These are phyloP conservation scores for Umbelopsis sp. DNA, from an alignment of 371 early-diverging fungal genomes.

Conservation along the genomic window DNA sequence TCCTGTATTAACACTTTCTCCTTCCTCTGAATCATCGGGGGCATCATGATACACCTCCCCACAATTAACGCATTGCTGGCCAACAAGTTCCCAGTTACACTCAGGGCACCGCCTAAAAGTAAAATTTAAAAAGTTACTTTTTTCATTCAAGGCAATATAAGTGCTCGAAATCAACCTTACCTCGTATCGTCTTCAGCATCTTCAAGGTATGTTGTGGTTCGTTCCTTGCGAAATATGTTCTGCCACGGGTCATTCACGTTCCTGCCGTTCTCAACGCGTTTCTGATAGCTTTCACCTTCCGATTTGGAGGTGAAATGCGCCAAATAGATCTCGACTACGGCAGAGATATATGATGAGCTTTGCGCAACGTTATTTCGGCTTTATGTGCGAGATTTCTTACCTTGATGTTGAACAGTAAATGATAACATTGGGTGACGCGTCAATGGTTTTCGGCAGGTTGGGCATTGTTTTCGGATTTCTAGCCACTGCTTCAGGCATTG, in stretches of 20 bases:
- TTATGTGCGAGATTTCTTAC: neutral
- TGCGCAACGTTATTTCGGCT: neutral
- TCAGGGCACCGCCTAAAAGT: neutral
- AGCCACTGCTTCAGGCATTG: slow-evolving; percentile 16
- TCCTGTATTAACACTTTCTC: slow-evolving; percentile 7
- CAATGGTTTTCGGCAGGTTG: slow-evolving; percentile 8
- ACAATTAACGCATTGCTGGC: slow-evolving; percentile 9
- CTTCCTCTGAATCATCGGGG: slow-evolving; percentile 5
- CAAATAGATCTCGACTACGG: slow-evolving; percentile 9
- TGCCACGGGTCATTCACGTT: neutral
- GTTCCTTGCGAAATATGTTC: slow-evolving; percentile 6
- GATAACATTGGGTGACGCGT: neutral
- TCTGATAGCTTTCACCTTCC: neutral
- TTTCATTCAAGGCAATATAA: neutral
- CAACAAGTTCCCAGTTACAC: slow-evolving; percentile 5
- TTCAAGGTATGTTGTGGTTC: neutral
- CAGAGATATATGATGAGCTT: neutral
- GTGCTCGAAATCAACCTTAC: neutral
- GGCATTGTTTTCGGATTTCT: slow-evolving; percentile 5
- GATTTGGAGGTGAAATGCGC: neutral
- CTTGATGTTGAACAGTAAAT: slow-evolving; percentile 10
- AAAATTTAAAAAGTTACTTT: neutral
- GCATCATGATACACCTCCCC: slow-evolving; percentile 13
- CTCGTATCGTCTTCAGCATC: slow-evolving; percentile 8
- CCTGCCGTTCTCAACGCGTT: slow-evolving; percentile 2